A percentile compares a stretch with the other conserved stretches of the same genome.
These are phyloP conservation scores for Biancaea sappan DNA, from an alignment of 306 rosid genomes.

Conservation along the genomic window DNA sequence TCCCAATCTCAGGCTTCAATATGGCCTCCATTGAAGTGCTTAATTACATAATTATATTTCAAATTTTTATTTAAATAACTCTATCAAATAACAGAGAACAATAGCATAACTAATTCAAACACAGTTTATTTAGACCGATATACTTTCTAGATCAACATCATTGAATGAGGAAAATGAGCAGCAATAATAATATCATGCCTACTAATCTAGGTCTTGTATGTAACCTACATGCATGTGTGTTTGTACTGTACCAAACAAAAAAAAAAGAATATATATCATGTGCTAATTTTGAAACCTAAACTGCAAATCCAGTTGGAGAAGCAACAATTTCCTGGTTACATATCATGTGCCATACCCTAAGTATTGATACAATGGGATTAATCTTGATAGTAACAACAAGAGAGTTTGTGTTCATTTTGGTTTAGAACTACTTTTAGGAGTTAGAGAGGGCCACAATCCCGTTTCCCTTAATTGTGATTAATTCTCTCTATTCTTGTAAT, in stretches of 20 bases:
- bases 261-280: no score
- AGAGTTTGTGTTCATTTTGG: neutral
- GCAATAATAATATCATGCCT: neutral
- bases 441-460: neutral
- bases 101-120: no score
- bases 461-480: neutral
- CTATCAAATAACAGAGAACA: no score
- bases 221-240: neutral
- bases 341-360: no score
- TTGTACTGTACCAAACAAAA: no score
- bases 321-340: neutral
- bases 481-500: neutral
- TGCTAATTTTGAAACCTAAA: neutral
- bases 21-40: no score
- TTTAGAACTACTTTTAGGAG: neutral
- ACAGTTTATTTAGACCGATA: neutral
- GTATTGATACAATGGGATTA: no score
- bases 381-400: no score
- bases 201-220: neutral
- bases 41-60: no score
- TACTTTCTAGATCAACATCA: neutral
- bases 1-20: no score
- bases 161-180: neutral
- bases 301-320: neutral
- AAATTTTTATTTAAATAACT: no score